Evolutionary conservation across 2,329 filamentous ascomycete species (phyloP).

Genomic region (Aspergillus sergii): DNA sequence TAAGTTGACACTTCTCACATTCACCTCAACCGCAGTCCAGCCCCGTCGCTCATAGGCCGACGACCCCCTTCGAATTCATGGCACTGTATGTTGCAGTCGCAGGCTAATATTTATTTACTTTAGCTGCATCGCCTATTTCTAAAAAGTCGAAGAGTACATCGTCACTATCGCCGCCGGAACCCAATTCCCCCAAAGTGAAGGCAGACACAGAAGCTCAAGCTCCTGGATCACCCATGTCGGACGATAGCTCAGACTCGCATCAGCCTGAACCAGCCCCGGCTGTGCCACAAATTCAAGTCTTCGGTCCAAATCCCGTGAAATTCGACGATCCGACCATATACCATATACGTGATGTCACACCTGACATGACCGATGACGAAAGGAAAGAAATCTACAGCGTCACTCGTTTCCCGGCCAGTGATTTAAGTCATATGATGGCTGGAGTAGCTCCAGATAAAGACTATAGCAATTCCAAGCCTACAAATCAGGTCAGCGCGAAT

Average conservation of each 20-base stretch:
- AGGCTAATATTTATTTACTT: not conserved
- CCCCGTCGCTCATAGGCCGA: not conserved
- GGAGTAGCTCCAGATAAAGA: conserved; percentile 91
- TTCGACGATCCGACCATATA: conserved; percentile 92
- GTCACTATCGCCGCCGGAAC: conserved; percentile 44
- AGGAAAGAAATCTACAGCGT: conserved; percentile 88
- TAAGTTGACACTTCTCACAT: conserved; percentile 25
- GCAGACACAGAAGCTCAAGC: conserved; percentile 59
- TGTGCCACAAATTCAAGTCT: conserved; percentile 76
- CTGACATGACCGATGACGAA: conserved; percentile 80
- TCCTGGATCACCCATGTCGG: conserved; percentile 65
- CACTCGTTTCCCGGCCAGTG: conserved; percentile 75
- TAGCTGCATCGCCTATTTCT: conserved; percentile 40
- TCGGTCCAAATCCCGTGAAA: conserved; percentile 88
- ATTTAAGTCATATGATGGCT: conserved; percentile 82
- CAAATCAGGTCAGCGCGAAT: conserved; percentile 89
- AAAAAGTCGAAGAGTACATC: conserved; percentile 43
- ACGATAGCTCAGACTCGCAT: conserved; percentile 59
- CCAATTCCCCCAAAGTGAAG: conserved; percentile 45
- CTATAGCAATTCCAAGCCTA: conserved; percentile 90
- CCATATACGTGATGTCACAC: conserved; percentile 76
- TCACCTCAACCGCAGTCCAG: not conserved
- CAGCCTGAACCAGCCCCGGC: conserved; percentile 63
- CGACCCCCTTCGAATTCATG: not conserved
- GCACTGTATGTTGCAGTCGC: not conserved